Percentiles rank a stretch among this genome's conserved stretches.
phyloP scores from a whole-genome alignment of 2,329 filamentous ascomycete species.

The Endoconidiophora polonica region DNA sequence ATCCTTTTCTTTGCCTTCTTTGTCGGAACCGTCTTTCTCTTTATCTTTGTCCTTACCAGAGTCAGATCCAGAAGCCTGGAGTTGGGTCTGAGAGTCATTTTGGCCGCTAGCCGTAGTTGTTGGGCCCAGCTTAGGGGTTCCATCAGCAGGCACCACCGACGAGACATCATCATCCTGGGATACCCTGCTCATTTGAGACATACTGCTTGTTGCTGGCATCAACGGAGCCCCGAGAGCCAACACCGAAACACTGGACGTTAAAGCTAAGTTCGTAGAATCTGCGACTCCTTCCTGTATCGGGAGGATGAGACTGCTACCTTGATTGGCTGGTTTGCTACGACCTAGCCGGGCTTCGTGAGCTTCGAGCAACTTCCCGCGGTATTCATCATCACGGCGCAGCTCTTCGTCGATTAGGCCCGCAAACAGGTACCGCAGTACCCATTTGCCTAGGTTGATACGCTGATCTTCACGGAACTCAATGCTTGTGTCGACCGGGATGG shows the following conservation, averaged over 20 bases:
- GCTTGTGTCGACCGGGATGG: slow-evolving; percentile 54
- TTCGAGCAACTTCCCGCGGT: slow-evolving; percentile 53
- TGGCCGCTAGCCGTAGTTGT: slow-evolving; percentile 16
- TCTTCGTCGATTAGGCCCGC: slow-evolving; percentile 79
- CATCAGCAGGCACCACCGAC: slow-evolving; percentile 40
- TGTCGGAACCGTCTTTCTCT: slow-evolving; percentile 28
- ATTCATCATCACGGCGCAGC: slow-evolving; percentile 60
- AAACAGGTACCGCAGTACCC: slow-evolving; percentile 87
- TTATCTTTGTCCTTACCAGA: slow-evolving; percentile 32
- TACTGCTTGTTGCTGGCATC: slow-evolving; percentile 19
- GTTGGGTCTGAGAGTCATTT: not conserved
- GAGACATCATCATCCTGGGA: slow-evolving; percentile 58
- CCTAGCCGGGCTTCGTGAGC: slow-evolving; percentile 39
- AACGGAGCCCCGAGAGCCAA: slow-evolving; percentile 5
- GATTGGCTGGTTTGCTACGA: slow-evolving; percentile 25
- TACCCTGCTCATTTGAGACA: slow-evolving; percentile 39
- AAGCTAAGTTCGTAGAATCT: slow-evolving; percentile 1
- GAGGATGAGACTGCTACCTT: slow-evolving; percentile 7
- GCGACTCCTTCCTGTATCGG: slow-evolving; percentile 1
- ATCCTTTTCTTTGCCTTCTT: slow-evolving; percentile 37
- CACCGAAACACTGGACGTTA: not conserved
- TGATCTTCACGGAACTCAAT: slow-evolving; percentile 71
- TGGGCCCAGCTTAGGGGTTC: slow-evolving; percentile 29
- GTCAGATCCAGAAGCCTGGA: slow-evolving; percentile 24
- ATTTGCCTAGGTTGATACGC: slow-evolving; percentile 91